phyloP scores from a whole-genome alignment of 2,329 filamentous ascomycete species.

The Triangularia verruculosa region DNA sequence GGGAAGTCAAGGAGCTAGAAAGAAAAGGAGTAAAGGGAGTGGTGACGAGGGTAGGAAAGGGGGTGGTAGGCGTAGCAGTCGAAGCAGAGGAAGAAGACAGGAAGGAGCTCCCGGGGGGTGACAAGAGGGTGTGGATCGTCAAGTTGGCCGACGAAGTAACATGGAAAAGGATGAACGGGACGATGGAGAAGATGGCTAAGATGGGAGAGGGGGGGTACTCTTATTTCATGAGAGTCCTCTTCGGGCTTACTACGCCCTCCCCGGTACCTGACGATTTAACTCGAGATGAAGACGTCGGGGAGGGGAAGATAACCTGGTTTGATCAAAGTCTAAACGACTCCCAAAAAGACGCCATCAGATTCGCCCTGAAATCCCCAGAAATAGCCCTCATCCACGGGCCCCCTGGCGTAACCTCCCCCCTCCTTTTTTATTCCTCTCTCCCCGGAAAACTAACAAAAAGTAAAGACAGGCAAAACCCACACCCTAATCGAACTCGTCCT shows the following conservation, averaged over 20 bases:
- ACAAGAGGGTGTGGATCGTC: constrained; percentile 57
- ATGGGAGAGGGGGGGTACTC: constrained; percentile 59
- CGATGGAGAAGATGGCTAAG: constrained; percentile 58
- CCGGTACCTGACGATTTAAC: constrained; percentile 43
- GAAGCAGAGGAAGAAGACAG: constrained; percentile 60
- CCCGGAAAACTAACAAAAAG: constrained; percentile 14
- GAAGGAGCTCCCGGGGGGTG: constrained; percentile 37
- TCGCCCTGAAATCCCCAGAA: constrained; percentile 77
- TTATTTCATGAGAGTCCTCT: constrained; percentile 59
- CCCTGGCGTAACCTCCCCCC: constrained; percentile 59
- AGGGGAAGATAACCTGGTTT: constrained; percentile 54
- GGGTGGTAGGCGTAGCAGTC: constrained; percentile 62
- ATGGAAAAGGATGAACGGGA: constrained; percentile 59
- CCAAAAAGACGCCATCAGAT: constrained; percentile 69
- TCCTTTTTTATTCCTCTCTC: constrained; percentile 12
- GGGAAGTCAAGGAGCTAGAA: constrained; percentile 68
- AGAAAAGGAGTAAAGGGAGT: constrained; percentile 68
- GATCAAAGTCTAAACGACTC: constrained; percentile 62
- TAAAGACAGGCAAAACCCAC: constrained; percentile 87
- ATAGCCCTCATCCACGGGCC: constrained; percentile 91
- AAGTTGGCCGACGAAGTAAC: constrained; percentile 69
- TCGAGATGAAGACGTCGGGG: constrained; percentile 38
- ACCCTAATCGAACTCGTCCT: constrained; percentile 92
- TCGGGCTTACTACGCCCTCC: constrained; percentile 55
- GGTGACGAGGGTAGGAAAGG: constrained; percentile 60